Conservation (phyloP, 352 stramenopile species). For the Phytophthora pini region DNA sequence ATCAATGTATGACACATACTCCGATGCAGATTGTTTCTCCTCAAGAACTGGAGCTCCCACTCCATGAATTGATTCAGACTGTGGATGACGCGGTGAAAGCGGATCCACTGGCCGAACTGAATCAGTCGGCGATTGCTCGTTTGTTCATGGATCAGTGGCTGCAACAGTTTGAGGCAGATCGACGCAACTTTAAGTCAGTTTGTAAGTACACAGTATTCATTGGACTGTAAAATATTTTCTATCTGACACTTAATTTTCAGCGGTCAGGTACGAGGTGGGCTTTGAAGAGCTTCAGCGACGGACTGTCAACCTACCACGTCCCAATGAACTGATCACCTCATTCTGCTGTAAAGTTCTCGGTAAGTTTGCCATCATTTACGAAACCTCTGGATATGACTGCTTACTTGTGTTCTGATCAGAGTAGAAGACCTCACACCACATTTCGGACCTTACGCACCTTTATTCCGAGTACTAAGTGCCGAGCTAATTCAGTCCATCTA, state of each 20-base stretch:
- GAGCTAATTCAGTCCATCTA: constrained; percentile 63
- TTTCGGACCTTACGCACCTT: constrained; percentile 58
- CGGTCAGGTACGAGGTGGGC: constrained; percentile 65
- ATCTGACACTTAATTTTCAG: constrained; percentile 25
- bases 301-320: constrained; percentile 56
- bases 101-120: constrained; percentile 55
- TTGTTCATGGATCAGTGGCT: constrained; percentile 76
- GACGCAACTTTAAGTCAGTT: constrained; percentile 67
- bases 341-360: constrained; percentile 65
- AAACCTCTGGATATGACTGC: neutral
- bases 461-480: constrained; percentile 49
- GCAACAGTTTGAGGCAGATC: constrained; percentile 57
- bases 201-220: constrained; percentile 26
- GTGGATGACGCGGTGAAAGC: constrained; percentile 63
- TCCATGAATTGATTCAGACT: constrained; percentile 62
- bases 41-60: constrained; percentile 28
- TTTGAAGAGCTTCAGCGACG: constrained; percentile 70
- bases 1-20: constrained; percentile 9
- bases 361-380: constrained; percentile 14
- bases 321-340: constrained; percentile 66
- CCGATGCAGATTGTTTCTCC: neutral
- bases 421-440: constrained; percentile 63
- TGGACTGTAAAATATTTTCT: no score
- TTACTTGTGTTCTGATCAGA: constrained; percentile 11
- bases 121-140: constrained; percentile 56